phyloP scores from a whole-genome alignment of 78 protist genomes.

The Planoprotostelium fungivorum region DNA sequence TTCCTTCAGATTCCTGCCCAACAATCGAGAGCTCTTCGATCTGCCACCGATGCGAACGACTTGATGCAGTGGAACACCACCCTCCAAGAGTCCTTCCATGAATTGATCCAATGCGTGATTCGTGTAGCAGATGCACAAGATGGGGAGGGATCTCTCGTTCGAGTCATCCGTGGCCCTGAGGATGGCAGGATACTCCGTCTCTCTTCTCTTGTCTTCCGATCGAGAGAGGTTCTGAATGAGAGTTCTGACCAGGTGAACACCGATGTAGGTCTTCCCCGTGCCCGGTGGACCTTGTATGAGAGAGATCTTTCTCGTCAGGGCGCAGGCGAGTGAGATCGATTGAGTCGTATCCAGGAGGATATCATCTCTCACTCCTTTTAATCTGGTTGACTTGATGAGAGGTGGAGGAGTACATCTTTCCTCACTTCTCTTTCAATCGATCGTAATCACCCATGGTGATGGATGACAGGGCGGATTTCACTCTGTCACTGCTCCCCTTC shows the following conservation, averaged over 20 bases:
- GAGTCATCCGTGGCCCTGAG: too few relatives aligned
- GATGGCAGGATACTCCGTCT: conserved; percentile 5
- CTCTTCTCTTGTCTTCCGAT: too few relatives aligned
- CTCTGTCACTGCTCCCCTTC: background rate
- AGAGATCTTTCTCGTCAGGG: conserved; percentile 31
- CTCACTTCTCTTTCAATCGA: background rate
- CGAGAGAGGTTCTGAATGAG: background rate
- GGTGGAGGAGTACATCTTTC: too few relatives aligned
- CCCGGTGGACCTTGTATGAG: conserved; percentile 92
- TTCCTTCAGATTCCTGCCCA: too few relatives aligned
- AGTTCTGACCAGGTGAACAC: conserved; percentile 21
- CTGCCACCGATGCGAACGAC: background rate
- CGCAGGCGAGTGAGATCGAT: conserved; percentile 17
- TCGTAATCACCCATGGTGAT: background rate
- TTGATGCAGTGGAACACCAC: background rate
- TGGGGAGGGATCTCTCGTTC: too few relatives aligned
- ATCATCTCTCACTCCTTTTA: conserved; percentile 6
- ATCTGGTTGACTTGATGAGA: too few relatives aligned
- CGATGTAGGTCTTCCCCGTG: conserved; percentile 82
- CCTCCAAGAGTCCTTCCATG: conserved; percentile 25
- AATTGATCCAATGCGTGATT: conserved; percentile 92
- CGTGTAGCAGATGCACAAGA: conserved; percentile 69
- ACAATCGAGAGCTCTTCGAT: too few relatives aligned
- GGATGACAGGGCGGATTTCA: background rate
- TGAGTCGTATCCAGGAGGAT: conserved; percentile 26